These are phyloP conservation scores for Alnus rubra DNA, from an alignment of 306 rosid genomes.

Conservation along the genomic window DNA sequence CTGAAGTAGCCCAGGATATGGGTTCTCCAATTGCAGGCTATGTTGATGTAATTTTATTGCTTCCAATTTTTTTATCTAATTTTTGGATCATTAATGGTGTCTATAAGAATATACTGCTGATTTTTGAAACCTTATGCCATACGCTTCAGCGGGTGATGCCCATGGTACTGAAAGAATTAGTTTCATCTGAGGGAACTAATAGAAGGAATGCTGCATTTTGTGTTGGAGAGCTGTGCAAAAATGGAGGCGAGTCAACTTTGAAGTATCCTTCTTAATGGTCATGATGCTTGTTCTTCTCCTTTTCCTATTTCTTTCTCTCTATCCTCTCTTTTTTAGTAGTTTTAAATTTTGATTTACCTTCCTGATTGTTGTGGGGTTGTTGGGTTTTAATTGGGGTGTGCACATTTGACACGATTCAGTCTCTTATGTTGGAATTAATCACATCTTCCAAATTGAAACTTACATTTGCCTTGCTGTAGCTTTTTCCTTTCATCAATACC, in stretches of 20 bases:
- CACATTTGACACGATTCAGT: slow-evolving; percentile 10
- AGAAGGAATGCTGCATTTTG: slow-evolving; percentile 99
- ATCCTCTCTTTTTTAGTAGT: neutral
- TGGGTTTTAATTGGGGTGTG: slow-evolving; percentile 2
- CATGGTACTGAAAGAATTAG: slow-evolving; percentile 78
- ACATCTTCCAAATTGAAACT: slow-evolving; percentile 10
- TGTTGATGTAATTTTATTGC: slow-evolving; percentile 65
- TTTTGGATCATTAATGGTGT: neutral
- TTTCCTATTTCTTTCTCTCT: slow-evolving; percentile 3
- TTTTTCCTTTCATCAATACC: slow-evolving; percentile 44
- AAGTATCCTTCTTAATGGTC: slow-evolving; percentile 63
- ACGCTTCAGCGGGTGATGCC: slow-evolving; percentile 81
- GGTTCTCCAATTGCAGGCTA: slow-evolving; percentile 91
- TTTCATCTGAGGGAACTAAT: slow-evolving; percentile 86
- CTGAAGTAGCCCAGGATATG: slow-evolving; percentile 98
- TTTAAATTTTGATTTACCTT: neutral
- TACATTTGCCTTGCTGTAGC: slow-evolving; percentile 29
- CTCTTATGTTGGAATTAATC: neutral
- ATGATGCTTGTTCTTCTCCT: slow-evolving; percentile 11
- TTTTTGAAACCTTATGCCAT: slow-evolving; percentile 32
- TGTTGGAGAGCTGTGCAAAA: slow-evolving; percentile 97
- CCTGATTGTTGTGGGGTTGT: neutral
- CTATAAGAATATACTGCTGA: slow-evolving; percentile 18
- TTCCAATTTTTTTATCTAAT: neutral
- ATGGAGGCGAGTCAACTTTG: slow-evolving; percentile 78